Percentiles rank a stretch among this genome's conserved stretches.
Conservation (phyloP, 2,329 filamentous ascomycete species). For the Ophiosphaerella narmari region DNA sequence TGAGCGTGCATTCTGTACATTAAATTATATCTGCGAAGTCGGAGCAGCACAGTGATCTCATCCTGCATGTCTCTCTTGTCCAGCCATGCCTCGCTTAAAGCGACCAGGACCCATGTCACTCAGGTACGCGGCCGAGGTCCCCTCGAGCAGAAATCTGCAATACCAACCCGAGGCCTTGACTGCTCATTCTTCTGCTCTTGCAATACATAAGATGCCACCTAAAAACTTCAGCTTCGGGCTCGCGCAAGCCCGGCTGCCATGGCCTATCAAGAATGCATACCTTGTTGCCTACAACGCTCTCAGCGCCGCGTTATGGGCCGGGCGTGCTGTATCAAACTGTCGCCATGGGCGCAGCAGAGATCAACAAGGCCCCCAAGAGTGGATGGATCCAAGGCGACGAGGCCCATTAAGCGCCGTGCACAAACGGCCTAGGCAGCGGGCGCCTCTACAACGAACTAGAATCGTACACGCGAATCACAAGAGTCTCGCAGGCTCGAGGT, state of each 20-base stretch:
- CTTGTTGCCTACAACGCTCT: constrained; percentile 83
- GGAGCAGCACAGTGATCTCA: constrained; percentile 16
- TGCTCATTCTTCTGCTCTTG: not conserved
- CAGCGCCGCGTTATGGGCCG: constrained; percentile 77
- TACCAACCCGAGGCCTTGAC: not conserved
- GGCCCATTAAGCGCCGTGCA: constrained; percentile 7
- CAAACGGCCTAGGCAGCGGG: constrained; percentile 34
- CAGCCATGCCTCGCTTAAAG: not conserved
- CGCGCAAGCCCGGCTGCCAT: constrained; percentile 4
- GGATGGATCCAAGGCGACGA: constrained; percentile 14
- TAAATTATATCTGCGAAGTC: not conserved
- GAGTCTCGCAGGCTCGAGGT: constrained; percentile 83
- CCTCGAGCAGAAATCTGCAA: constrained; percentile 1
- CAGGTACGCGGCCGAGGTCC: constrained; percentile 4
- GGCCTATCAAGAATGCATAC: constrained; percentile 56
- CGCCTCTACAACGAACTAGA: constrained; percentile 67
- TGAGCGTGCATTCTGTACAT: not conserved
- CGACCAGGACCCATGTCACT: constrained; percentile 3
- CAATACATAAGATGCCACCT: constrained; percentile 4
- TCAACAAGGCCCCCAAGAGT: constrained; percentile 16
- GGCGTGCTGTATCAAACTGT: constrained; percentile 73
- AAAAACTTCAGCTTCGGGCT: constrained; percentile 3
- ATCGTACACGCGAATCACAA: constrained; percentile 76
- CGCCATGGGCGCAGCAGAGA: constrained; percentile 51
- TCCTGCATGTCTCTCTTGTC: constrained; percentile 11